phyloP scores from a whole-genome alignment of 192 early-diverging fungal genomes.

The Entrophospora sp. region DNA sequence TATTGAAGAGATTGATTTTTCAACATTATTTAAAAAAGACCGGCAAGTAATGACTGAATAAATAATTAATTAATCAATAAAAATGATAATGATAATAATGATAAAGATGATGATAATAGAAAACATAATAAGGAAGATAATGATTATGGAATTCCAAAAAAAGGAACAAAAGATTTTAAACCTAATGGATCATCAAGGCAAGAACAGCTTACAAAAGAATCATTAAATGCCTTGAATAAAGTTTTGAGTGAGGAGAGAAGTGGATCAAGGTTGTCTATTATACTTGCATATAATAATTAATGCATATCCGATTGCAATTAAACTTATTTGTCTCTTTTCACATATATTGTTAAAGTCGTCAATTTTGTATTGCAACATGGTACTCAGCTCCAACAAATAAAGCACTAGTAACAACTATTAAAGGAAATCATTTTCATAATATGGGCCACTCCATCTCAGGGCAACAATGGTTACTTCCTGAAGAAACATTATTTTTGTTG shows the following conservation, averaged over 20 bases:
- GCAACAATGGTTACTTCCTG: constrained; percentile 31
- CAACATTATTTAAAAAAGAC: too few species aligned
- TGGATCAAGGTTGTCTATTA: constrained; percentile 29
- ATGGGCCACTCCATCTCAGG: constrained; percentile 38
- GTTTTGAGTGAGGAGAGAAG: constrained; percentile 17
- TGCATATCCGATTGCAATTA: too few species aligned
- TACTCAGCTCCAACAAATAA: background rate
- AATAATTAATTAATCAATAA: too few species aligned
- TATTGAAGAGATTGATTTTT: too few species aligned
- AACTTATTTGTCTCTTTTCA: too few species aligned
- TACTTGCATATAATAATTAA: too few species aligned
- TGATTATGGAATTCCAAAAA: background rate
- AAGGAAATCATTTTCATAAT: constrained; percentile 15
- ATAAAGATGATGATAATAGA: too few species aligned
- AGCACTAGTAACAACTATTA: background rate
- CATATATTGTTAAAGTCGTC: too few species aligned
- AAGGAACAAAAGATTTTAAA: background rate
- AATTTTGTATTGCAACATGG: constrained; percentile 9
- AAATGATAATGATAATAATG: too few species aligned
- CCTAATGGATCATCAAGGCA: background rate
- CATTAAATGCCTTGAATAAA: background rate
- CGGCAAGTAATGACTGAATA: too few species aligned
- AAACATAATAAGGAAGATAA: too few species aligned
- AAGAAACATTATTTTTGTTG: constrained; percentile 42
- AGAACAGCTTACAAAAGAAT: background rate